phyloP scores from a whole-genome alignment of 2,329 filamentous ascomycete species.

The Diaporthe ampelina region DNA sequence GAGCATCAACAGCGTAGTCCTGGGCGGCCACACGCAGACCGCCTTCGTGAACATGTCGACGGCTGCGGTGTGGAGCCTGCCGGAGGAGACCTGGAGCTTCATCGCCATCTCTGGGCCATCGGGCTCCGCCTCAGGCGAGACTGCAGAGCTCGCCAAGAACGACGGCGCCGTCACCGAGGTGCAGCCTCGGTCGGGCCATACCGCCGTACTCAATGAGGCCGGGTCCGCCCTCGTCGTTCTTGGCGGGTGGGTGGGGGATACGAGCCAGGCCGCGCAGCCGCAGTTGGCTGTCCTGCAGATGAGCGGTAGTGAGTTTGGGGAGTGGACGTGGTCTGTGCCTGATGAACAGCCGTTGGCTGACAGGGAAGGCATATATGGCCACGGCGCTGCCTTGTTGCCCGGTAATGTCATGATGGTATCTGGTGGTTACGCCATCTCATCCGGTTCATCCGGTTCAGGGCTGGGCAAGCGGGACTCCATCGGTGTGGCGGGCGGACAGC shows the following conservation, averaged over 20 bases:
- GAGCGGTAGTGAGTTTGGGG: slow-evolving; percentile 76
- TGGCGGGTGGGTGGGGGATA: slow-evolving; percentile 93
- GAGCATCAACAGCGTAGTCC: slow-evolving; percentile 82
- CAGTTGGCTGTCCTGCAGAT: slow-evolving; percentile 85
- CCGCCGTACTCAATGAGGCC: slow-evolving; percentile 83
- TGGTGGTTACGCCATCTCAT: slow-evolving; percentile 69
- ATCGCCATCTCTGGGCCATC: slow-evolving; percentile 70
- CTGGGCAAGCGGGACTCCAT: slow-evolving; percentile 33
- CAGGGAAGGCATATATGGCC: slow-evolving; percentile 69
- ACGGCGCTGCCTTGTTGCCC: slow-evolving; percentile 73
- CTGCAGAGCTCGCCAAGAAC: slow-evolving; percentile 70
- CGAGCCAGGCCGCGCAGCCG: slow-evolving; percentile 81
- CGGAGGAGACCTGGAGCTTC: slow-evolving; percentile 89
- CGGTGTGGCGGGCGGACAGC: slow-evolving; percentile 36
- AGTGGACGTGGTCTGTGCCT: slow-evolving; percentile 81
- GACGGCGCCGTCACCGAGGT: slow-evolving; percentile 56
- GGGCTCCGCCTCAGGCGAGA: slow-evolving; percentile 39
- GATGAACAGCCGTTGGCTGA: slow-evolving; percentile 57
- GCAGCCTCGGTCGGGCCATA: slow-evolving; percentile 91
- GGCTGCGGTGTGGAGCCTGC: slow-evolving; percentile 87
- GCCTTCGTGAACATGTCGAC: slow-evolving; percentile 97
- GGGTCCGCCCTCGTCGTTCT: slow-evolving; percentile 83
- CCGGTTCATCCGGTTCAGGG: slow-evolving; percentile 20
- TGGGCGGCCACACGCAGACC: slow-evolving; percentile 85
- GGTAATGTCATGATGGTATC: slow-evolving; percentile 79